phyloP scores from a whole-genome alignment of 176 grass and related monocot species.

The Metroxylon sagu region DNA sequence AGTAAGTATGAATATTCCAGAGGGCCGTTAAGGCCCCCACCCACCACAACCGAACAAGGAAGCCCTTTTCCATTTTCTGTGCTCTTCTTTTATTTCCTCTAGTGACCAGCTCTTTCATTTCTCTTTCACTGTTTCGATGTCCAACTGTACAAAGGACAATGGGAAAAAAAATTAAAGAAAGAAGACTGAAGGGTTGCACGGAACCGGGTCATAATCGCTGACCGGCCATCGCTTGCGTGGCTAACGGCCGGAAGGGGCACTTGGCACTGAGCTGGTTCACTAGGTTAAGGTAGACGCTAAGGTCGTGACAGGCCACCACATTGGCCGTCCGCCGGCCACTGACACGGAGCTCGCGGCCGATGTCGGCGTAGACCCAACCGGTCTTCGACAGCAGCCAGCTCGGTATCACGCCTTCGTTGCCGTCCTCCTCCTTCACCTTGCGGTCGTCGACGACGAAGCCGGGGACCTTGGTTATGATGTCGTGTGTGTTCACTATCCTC shows the following conservation, averaged over 20 bases:
- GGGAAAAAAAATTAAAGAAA: no score
- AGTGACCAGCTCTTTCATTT: no score
- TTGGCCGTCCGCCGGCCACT: constrained; percentile 6
- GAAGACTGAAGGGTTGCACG: no score
- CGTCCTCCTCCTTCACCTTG: background rate
- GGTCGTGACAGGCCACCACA: constrained; percentile 35
- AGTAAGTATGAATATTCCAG: no score
- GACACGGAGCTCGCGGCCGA: constrained; percentile 42
- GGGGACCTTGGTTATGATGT: constrained; percentile 50
- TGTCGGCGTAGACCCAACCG: constrained; percentile 47
- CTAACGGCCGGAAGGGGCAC: background rate
- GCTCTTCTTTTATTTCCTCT: no score
- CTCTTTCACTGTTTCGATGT: no score
- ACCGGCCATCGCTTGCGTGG: background rate
- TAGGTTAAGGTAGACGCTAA: constrained; percentile 43
- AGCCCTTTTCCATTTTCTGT: no score
- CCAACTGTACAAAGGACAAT: no score
- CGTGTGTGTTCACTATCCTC: constrained; percentile 32
- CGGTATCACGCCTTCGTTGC: background rate
- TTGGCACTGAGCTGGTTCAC: constrained; percentile 2
- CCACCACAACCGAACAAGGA: no score
- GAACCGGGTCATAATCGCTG: no score
- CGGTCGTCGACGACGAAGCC: constrained; percentile 17
- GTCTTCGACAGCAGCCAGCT: constrained; percentile 34
- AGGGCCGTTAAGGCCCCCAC: no score